These are phyloP conservation scores for Saccharomycopsis guyanensis DNA, from an alignment of 805 yeast genomes.

Conservation along the genomic window DNA sequence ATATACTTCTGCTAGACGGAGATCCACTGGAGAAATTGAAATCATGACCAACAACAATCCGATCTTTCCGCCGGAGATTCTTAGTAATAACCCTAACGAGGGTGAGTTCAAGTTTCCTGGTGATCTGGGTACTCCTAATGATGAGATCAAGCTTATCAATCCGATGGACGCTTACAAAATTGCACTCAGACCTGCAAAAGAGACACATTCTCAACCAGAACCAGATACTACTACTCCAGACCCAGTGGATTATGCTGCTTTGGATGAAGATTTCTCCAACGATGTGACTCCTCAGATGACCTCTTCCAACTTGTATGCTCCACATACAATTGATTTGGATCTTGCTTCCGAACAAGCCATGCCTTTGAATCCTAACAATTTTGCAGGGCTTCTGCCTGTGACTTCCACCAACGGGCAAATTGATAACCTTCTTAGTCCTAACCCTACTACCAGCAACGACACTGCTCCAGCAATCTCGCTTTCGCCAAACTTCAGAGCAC, in stretches of 20 bases:
- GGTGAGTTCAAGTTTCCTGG: not conserved
- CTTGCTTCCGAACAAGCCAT: slow-evolving; percentile 17
- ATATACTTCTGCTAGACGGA: slow-evolving; percentile 16
- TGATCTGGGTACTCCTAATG: slow-evolving; percentile 5
- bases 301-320: slow-evolving; percentile 19
- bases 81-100: not conserved
- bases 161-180: slow-evolving; percentile 9
- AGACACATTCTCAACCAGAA: not conserved
- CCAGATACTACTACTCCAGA: not conserved
- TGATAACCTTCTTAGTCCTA: slow-evolving; percentile 7
- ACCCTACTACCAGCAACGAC: not conserved
- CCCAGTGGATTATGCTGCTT: slow-evolving; percentile 9
- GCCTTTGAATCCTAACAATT: slow-evolving; percentile 15
- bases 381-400: slow-evolving; percentile 1
- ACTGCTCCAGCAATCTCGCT: not conserved
- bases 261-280: slow-evolving; percentile 17
- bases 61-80: slow-evolving; percentile 20
- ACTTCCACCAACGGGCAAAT: not conserved
- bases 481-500: slow-evolving; percentile 20
- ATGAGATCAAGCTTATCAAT: slow-evolving; percentile 23
- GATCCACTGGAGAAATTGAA: slow-evolving; percentile 17
- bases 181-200: not conserved
- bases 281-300: slow-evolving; percentile 20
- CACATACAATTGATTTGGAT: slow-evolving; percentile 20
- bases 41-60: slow-evolving; percentile 18